phyloP scores from a whole-genome alignment of 2,329 filamentous ascomycete genomes.

The Colletotrichum liaoningense region DNA sequence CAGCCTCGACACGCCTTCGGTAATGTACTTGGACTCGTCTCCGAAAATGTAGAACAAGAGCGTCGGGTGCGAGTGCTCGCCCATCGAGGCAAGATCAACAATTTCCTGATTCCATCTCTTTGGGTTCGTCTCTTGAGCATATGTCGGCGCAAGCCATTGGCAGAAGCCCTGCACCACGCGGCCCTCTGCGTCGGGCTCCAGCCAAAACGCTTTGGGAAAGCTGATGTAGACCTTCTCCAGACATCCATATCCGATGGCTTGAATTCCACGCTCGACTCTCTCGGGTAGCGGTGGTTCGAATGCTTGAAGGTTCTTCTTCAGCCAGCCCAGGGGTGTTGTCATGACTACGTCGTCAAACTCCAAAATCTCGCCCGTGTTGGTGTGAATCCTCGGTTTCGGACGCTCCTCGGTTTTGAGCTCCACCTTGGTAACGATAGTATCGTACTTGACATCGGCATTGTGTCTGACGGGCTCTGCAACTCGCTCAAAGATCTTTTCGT shows the following conservation, averaged over 20 bases:
- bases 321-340: conserved; percentile 76
- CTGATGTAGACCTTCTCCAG: conserved; percentile 78
- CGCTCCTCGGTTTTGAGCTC: conserved; percentile 42
- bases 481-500: conserved; percentile 66
- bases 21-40: conserved; percentile 67
- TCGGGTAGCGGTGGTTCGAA: conserved; percentile 72
- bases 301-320: conserved; percentile 67
- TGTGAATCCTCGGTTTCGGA: conserved; percentile 53
- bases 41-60: conserved; percentile 87
- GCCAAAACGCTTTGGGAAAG: conserved; percentile 84
- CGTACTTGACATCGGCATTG: conserved; percentile 64
- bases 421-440: conserved; percentile 60
- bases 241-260: conserved; percentile 75
- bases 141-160: conserved; percentile 79
- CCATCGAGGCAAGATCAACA: conserved; percentile 79
- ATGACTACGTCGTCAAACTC: conserved; percentile 77
- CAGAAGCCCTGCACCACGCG: conserved; percentile 73
- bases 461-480: conserved; percentile 69
- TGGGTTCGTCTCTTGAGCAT: conserved; percentile 71
- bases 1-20: conserved; percentile 54
- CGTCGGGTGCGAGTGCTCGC: conserved; percentile 76
- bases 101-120: conserved; percentile 79
- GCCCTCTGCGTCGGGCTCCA: conserved; percentile 50
- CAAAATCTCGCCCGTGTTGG: conserved; percentile 55
- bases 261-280: conserved; percentile 69